These are phyloP conservation scores for Cucumis cinereus DNA, from an alignment of 306 rosid species.

Conservation along the genomic window DNA sequence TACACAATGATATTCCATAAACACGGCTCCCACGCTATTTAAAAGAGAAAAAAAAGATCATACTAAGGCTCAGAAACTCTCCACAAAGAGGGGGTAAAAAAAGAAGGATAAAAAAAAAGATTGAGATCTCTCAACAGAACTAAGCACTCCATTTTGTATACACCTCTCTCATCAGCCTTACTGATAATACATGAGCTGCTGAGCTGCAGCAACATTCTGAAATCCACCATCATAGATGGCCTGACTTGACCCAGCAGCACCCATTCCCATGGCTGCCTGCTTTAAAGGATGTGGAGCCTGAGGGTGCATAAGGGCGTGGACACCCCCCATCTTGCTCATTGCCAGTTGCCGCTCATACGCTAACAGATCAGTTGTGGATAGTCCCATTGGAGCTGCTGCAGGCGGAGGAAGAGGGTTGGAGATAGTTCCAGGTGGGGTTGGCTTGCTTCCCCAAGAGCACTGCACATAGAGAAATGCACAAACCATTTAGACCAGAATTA, in stretches of 20 bases:
- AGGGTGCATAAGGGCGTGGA: conserved; percentile 77
- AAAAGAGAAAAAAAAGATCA: not conserved
- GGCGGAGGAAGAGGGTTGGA: conserved; percentile 98
- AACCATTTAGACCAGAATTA: not conserved
- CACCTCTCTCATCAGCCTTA: conserved; percentile 13
- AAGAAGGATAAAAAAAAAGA: conserved; percentile 21
- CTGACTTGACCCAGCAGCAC: conserved; percentile 75
- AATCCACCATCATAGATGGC: conserved; percentile 94
- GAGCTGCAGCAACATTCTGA: conserved; percentile 78
- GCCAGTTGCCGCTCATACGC: conserved; percentile 78
- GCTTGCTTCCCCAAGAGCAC: conserved; percentile 99
- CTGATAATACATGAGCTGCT: conserved; percentile 97
- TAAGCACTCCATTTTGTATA: conserved; percentile 6
- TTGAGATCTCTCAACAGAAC: conserved; percentile 12
- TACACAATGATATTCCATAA: conserved; percentile 3
- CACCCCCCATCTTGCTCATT: conserved; percentile 89
- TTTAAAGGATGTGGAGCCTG: conserved; percentile 73
- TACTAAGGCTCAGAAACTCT: conserved; percentile 35
- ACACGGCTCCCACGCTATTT: not conserved
- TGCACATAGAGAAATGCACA: conserved; percentile 8
- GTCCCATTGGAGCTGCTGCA: conserved; percentile 50
- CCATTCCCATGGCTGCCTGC: conserved; percentile 70
- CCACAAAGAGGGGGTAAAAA: conserved; percentile 10
- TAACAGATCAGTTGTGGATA: conserved; percentile 55
- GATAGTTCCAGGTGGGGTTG: conserved; percentile 87